phyloP scores from a whole-genome alignment of 2,329 filamentous ascomycete genomes.

The Dothideomycetidae sp. region DNA sequence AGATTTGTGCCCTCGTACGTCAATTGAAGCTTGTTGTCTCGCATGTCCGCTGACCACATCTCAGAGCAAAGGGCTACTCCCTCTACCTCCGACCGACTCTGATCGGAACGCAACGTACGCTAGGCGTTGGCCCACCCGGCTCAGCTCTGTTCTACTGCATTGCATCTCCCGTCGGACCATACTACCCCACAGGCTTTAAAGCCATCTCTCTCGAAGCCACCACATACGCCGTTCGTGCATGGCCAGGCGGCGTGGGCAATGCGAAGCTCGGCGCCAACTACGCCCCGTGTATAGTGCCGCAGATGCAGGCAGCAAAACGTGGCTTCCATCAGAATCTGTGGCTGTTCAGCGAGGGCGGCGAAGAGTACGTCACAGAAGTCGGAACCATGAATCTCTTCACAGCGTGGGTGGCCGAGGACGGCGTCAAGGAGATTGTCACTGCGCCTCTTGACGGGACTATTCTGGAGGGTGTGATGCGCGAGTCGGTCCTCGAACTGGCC shows the following conservation, averaged over 20 bases:
- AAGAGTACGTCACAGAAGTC: slow-evolving; percentile 92
- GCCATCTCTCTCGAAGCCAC: slow-evolving; percentile 90
- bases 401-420: slow-evolving; percentile 69
- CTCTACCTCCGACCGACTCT: slow-evolving; percentile 92
- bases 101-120: slow-evolving; percentile 90
- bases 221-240: slow-evolving; percentile 89
- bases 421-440: slow-evolving; percentile 85
- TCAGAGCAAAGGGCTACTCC: slow-evolving; percentile 64
- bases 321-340: slow-evolving; percentile 98
- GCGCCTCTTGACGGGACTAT: slow-evolving; percentile 94
- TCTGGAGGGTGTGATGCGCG: slow-evolving; percentile 82
- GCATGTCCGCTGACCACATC: slow-evolving; percentile 2
- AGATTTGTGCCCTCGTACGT: slow-evolving; percentile 72
- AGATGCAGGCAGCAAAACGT: slow-evolving; percentile 76
- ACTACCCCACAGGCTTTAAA: slow-evolving; percentile 98
- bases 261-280: slow-evolving; percentile 99
- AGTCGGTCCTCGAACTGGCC: slow-evolving; percentile 78
- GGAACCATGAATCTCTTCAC: slow-evolving; percentile 98
- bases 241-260: slow-evolving; percentile 94
- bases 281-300: slow-evolving; percentile 95
- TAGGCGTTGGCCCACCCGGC: slow-evolving; percentile 83
- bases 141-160: slow-evolving; percentile 90
- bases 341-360: slow-evolving; percentile 59
- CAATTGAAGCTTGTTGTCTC: too few species aligned
- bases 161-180: slow-evolving; percentile 88